Conservation (phyloP, 1,284 basidiomycete species). For the Sanghuangporus baumii region DNA sequence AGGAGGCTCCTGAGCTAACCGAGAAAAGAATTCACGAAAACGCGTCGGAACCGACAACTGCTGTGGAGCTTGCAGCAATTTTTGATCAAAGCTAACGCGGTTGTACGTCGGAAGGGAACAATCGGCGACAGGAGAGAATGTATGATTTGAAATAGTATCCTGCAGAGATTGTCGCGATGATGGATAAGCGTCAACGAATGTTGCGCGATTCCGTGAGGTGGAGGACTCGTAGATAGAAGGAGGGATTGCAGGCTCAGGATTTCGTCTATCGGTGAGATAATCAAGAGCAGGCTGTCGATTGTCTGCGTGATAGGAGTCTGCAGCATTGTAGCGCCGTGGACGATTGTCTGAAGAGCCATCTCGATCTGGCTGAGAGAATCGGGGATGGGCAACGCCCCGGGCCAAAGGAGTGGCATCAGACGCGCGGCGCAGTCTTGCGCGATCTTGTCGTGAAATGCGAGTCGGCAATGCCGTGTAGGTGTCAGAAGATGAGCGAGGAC, state of each 20-base stretch:
- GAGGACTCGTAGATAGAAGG: neutral
- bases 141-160: neutral
- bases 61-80: neutral
- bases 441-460: neutral
- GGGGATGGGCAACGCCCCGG: neutral
- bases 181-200: neutral
- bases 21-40: neutral
- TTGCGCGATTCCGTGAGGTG: neutral
- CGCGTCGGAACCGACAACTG: neutral
- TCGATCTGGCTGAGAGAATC: neutral
- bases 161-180: neutral
- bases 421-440: neutral
- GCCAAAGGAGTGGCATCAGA: neutral
- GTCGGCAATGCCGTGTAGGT: neutral
- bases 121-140: neutral
- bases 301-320: neutral
- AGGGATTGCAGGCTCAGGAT: neutral
- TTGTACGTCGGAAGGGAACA: neutral
- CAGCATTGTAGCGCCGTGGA: neutral
- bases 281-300: neutral
- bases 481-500: neutral
- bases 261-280: neutral
- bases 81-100: neutral
- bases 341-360: neutral
- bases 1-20: conserved; percentile 1